Percentiles rank a stretch among this genome's conserved stretches.
Conservation (phyloP, 2,329 filamentous ascomycete species). For the Echinosphaeria canescens region DNA sequence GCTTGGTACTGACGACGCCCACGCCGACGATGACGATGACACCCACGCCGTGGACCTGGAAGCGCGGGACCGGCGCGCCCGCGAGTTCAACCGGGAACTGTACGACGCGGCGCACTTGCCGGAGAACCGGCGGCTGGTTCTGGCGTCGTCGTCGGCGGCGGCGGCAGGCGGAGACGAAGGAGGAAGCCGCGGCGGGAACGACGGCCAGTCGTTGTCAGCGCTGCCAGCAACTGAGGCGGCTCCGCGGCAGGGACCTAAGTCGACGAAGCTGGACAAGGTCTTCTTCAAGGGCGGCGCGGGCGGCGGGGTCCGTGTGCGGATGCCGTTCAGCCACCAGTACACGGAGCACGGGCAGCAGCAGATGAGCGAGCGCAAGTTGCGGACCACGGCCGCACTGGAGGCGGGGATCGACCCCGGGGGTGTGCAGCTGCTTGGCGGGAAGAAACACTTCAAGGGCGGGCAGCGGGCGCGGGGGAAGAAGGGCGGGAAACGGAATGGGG, state of each 20-base stretch:
- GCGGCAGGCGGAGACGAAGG: conserved; percentile 18
- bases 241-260: conserved; percentile 42
- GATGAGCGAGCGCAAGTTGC: conserved; percentile 65
- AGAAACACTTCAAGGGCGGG: conserved; percentile 90
- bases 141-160: conserved; percentile 26
- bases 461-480: conserved; percentile 33
- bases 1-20: conserved; percentile 51
- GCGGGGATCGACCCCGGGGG: conserved; percentile 70
- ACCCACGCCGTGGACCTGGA: conserved; percentile 29
- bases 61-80: conserved; percentile 18
- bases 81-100: conserved; percentile 69
- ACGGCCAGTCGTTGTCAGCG: conserved; percentile 1
- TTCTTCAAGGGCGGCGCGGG: conserved; percentile 58
- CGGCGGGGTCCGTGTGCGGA: conserved; percentile 42
- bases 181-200: background rate
- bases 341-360: conserved; percentile 50
- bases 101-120: conserved; percentile 73
- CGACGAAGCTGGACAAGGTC: conserved; percentile 58
- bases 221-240: conserved; percentile 8
- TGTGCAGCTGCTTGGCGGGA: conserved; percentile 39
- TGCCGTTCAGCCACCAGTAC: conserved; percentile 84
- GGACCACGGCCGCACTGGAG: conserved; percentile 62
- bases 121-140: conserved; percentile 49
- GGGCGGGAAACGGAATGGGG: conserved; percentile 18
- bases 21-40: conserved; percentile 74